phyloP scores from a whole-genome alignment of 768 basidiomycete genomes.

The Hortiboletus flavorubellus region DNA sequence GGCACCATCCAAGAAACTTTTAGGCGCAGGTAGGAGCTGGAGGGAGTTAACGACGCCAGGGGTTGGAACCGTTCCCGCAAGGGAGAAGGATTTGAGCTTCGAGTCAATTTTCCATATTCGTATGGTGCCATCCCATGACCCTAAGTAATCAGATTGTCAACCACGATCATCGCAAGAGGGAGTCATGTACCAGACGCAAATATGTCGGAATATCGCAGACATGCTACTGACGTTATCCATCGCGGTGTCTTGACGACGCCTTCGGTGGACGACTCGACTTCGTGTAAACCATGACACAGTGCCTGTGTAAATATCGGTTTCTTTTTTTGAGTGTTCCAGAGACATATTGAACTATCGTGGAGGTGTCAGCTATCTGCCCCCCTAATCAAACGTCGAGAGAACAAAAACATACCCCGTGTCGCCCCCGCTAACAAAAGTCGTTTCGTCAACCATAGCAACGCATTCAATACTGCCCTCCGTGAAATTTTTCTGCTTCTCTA shows the following conservation, averaged over 20 bases:
- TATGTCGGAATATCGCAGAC: constrained; percentile 83
- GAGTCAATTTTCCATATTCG: constrained; percentile 89
- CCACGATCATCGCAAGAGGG: background rate
- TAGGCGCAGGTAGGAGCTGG: constrained; percentile 63
- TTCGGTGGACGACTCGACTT: constrained; percentile 67
- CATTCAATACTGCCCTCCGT: constrained; percentile 91
- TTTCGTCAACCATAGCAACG: constrained; percentile 94
- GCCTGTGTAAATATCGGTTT: constrained; percentile 88
- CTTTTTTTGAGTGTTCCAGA: constrained; percentile 93
- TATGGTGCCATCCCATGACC: constrained; percentile 90
- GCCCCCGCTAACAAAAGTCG: constrained; percentile 88
- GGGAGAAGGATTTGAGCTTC: constrained; percentile 73
- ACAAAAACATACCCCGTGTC: constrained; percentile 78
- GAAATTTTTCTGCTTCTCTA: constrained; percentile 40
- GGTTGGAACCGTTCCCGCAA: constrained; percentile 58
- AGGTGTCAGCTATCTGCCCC: background rate
- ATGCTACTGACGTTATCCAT: constrained; percentile 86
- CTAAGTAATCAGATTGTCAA: constrained; percentile 37
- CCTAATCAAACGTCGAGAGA: background rate
- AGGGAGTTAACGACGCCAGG: constrained; percentile 88
- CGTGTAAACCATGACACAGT: constrained; percentile 84
- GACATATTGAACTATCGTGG: constrained; percentile 63
- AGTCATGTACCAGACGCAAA: constrained; percentile 75
- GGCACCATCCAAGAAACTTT: constrained; percentile 39
- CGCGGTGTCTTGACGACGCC: constrained; percentile 74